Percentiles rank a stretch among this genome's conserved stretches.
Evolutionary conservation across 176 grass and related monocot genomes (phyloP).

Genomic region (Chrysopogon serrulatus): DNA sequence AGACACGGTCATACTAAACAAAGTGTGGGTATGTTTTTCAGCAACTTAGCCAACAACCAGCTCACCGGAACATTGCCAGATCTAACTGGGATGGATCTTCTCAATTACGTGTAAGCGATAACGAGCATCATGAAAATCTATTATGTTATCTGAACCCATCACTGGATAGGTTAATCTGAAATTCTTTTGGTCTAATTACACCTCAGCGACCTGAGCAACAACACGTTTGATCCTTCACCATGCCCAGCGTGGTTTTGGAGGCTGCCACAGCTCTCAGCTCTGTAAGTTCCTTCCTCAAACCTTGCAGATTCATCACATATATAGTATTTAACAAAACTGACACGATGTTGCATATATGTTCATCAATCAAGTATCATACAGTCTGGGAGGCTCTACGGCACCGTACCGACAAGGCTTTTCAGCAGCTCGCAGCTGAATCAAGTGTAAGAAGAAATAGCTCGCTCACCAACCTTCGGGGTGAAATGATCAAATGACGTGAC

Average conservation of each 20-base stretch:
- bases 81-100: conserved; percentile 54
- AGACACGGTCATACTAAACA: conserved; percentile 13
- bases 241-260: conserved; percentile 74
- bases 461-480: background rate
- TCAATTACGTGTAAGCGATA: conserved; percentile 79
- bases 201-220: conserved; percentile 90
- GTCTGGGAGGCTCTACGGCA: conserved; percentile 64
- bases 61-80: conserved; percentile 68
- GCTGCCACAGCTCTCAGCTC: conserved; percentile 52
- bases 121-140: background rate
- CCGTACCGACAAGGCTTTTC: conserved; percentile 56
- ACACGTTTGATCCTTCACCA: conserved; percentile 68
- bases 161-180: background rate
- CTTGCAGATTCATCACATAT: background rate
- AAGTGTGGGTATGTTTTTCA: conserved; percentile 35
- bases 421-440: conserved; percentile 64
- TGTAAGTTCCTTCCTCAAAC: conserved; percentile 47
- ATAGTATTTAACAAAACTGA: background rate
- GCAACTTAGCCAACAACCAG: conserved; percentile 86
- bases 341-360: background rate
- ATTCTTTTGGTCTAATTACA: background rate
- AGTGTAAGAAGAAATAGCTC: conserved; percentile 87
- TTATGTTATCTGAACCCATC: background rate
- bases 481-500: background rate
- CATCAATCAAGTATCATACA: conserved; percentile 66